Evolutionary conservation across 345 rosid genomes (phyloP), one percentile per base, ranked within the genome.

Genomic region (Lepidium sativum): DNA sequence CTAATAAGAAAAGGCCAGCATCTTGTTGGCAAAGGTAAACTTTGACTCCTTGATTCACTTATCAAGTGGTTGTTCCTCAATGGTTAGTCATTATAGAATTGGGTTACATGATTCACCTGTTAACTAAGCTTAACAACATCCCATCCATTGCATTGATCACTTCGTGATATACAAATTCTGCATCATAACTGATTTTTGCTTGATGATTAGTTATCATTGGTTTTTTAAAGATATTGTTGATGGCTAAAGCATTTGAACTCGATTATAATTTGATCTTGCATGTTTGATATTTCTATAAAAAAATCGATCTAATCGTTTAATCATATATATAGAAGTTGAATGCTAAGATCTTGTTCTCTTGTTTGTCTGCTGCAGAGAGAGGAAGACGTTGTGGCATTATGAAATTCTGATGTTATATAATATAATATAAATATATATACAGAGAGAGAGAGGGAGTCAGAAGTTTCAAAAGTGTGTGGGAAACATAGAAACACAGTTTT

Each of bases 21-120:
- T 37, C 47, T 58, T 51, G 75, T 33, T 69, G 57, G 67, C 70
- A 64, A 58, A 75, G 71, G 78, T 75, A 63, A 48, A 41, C 10
- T 35, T 57, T 41, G 31, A 35, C 8, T 15, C 43, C 41, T 17
- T 66, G 49, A 37, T 43, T 27, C 17, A 25, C 29, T 25, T 53
- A 25, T 70, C 33, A 12, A 15, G 54, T 53, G 33, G 3, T 61
- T 44, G 51, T 20, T 61, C 43, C 2, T 31, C 41, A 29, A 37
- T 33, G 15, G n/a, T 60, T 25, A 6, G 16, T 60, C 32, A 15
- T 14, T 60, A 16, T 40, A 42, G 8, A 4, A 51, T 14, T 5
- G 6, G 14, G 9, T 5, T 37, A 6, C n/a, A n/a, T n/a, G n/a
- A n/a, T n/a, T n/a, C n/a, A n/a, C n/a, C n/a, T n/a, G n/a, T n/a